These are phyloP conservation scores for Paramarasmius palmivorus DNA, from an alignment of 1,284 basidiomycete species.

Conservation along the genomic window DNA sequence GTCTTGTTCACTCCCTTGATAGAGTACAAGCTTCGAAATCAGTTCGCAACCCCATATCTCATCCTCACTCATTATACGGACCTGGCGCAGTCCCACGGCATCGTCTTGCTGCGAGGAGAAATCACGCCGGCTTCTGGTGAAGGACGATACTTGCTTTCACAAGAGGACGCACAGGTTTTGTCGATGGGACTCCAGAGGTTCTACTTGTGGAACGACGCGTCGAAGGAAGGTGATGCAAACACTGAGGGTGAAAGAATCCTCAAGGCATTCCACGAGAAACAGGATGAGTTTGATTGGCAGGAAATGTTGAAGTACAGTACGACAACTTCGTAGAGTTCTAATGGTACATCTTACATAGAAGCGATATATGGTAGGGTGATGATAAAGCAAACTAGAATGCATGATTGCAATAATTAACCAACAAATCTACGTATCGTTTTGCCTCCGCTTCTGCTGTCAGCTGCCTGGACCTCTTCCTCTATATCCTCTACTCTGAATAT, in stretches of 20 bases:
- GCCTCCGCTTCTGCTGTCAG: constrained; percentile 19
- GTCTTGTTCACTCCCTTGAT: constrained; percentile 92
- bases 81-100: constrained; percentile 74
- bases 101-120: constrained; percentile 91
- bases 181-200: constrained; percentile 81
- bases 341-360: neutral
- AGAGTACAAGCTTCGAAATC: constrained; percentile 88
- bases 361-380: neutral
- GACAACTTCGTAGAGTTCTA: constrained; percentile 22
- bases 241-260: constrained; percentile 49
- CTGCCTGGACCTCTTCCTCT: constrained; percentile 35
- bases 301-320: constrained; percentile 57
- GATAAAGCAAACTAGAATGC: neutral
- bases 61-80: constrained; percentile 94
- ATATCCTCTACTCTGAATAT: constrained; percentile 54
- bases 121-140: constrained; percentile 70
- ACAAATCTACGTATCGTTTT: constrained; percentile 8
- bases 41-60: constrained; percentile 91
- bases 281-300: constrained; percentile 75
- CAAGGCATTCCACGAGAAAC: constrained; percentile 70
- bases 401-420: neutral
- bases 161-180: constrained; percentile 82
- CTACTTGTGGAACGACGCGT: constrained; percentile 67
- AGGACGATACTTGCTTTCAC: constrained; percentile 61
- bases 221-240: constrained; percentile 31